phyloP scores from a whole-genome alignment of 164 flowering plant species.

The Magnolia changhungtana region DNA sequence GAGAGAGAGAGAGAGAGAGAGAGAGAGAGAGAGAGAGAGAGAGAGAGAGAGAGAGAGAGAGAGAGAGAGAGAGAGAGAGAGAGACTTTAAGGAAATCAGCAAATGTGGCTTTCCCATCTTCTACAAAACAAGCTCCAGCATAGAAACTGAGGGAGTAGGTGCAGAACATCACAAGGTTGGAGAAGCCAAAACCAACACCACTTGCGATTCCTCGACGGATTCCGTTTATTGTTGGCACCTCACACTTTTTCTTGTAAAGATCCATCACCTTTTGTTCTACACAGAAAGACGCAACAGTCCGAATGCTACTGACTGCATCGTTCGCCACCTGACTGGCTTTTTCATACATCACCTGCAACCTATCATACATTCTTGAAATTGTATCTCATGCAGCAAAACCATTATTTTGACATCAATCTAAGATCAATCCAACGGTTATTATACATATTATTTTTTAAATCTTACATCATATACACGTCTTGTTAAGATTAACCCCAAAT shows the following conservation, averaged over 20 bases:
- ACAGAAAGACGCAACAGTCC: constrained; percentile 18
- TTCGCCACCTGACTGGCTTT: constrained; percentile 14
- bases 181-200: constrained; percentile 11
- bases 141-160: constrained; percentile 9
- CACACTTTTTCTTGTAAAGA: constrained; percentile 15
- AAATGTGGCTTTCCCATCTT: constrained; percentile 8
- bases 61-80: too few species aligned
- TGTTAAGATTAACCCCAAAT: neutral
- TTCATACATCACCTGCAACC: constrained; percentile 16
- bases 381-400: neutral
- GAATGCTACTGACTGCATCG: constrained; percentile 15
- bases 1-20: too few species aligned
- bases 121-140: constrained; percentile 4
- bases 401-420: neutral
- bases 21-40: neutral
- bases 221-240: constrained; percentile 2
- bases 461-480: neutral
- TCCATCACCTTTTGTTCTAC: constrained; percentile 15
- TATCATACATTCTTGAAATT: neutral
- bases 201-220: constrained; percentile 3
- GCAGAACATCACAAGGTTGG: constrained; percentile 6
- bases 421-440: neutral
- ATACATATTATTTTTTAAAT: too few species aligned
- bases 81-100: constrained; percentile 17
- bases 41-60: too few species aligned